A percentile compares a stretch with the other conserved stretches of the same genome.
Conservation (phyloP, 805 yeast genomes). For the Saccharomycopsis babjevae region DNA sequence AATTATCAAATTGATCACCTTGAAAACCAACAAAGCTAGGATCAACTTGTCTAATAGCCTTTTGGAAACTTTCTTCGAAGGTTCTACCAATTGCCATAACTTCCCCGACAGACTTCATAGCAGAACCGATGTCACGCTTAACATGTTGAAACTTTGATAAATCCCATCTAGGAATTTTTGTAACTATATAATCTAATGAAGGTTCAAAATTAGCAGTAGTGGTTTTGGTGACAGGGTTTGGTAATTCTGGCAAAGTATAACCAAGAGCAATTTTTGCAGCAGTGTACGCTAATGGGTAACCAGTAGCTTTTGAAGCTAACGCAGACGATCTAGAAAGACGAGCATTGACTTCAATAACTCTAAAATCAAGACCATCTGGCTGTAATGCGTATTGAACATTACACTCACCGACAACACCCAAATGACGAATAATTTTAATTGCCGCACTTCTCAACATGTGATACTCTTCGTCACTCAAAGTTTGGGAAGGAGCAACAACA, state of each 20-base stretch:
- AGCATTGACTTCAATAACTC: constrained; percentile 97
- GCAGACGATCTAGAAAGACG: constrained; percentile 96
- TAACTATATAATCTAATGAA: constrained; percentile 89
- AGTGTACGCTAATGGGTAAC: constrained; percentile 96
- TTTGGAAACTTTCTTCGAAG: constrained; percentile 95
- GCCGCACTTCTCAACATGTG: constrained; percentile 98
- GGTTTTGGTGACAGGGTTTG: constrained; percentile 92
- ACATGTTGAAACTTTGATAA: constrained; percentile 91
- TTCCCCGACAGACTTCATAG: constrained; percentile 98
- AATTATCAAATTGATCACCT: constrained; percentile 64
- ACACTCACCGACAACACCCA: constrained; percentile 99
- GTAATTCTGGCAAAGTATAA: constrained; percentile 87
- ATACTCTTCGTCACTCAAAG: constrained; percentile 92
- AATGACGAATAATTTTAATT: constrained; percentile 90
- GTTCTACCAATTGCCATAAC: constrained; percentile 98
- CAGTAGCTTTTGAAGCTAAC: constrained; percentile 96
- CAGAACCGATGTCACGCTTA: constrained; percentile 83
- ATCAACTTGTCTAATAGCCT: constrained; percentile 93
- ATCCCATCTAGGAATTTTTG: constrained; percentile 98
- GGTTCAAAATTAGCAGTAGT: constrained; percentile 97
- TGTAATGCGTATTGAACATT: constrained; percentile 94
- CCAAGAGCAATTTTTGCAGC: constrained; percentile 97
- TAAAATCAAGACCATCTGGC: constrained; percentile 90
- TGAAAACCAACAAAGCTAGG: constrained; percentile 88
- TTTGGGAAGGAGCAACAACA: constrained; percentile 97